phyloP scores from a whole-genome alignment of 1,284 basidiomycete species.

The Marasmius sp. region DNA sequence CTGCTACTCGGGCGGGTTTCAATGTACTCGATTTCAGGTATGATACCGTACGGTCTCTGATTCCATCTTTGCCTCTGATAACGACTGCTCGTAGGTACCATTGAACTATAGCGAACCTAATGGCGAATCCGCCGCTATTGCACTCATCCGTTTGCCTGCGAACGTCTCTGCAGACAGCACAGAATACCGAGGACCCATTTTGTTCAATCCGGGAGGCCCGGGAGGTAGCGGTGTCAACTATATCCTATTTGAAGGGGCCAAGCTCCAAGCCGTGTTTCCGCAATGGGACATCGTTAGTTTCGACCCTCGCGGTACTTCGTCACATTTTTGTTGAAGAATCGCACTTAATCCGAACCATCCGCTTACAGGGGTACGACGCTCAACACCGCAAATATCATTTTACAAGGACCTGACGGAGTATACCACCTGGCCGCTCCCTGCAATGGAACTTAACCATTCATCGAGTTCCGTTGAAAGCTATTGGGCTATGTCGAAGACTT shows the following conservation, averaged over 20 bases:
- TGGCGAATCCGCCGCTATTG: constrained; percentile 9
- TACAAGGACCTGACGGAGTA: constrained; percentile 20
- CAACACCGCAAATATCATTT: constrained; percentile 32
- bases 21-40: constrained; percentile 1
- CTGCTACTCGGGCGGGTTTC: not conserved
- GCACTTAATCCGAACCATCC: no score
- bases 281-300: constrained; percentile 51
- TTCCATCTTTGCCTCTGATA: not conserved
- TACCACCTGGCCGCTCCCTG: not conserved
- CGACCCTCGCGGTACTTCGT: constrained; percentile 45
- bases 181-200: constrained; percentile 9
- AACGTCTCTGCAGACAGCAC: not conserved
- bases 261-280: constrained; percentile 37
- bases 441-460: constrained; percentile 19
- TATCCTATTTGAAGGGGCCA: constrained; percentile 25
- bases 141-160: constrained; percentile 5
- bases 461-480: constrained; percentile 21
- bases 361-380: constrained; percentile 31
- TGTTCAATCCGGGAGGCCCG: constrained; percentile 38
- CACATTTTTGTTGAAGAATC: no score
- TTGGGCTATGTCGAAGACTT: constrained; percentile 29
- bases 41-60: not conserved
- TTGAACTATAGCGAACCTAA: constrained; percentile 4
- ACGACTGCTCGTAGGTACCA: not conserved
- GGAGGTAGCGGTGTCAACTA: constrained; percentile 45